Evolutionary conservation across 805 yeast genomes (phyloP), one percentile per base, ranked within the genome.

Genomic region (Ogataea ganodermae): DNA sequence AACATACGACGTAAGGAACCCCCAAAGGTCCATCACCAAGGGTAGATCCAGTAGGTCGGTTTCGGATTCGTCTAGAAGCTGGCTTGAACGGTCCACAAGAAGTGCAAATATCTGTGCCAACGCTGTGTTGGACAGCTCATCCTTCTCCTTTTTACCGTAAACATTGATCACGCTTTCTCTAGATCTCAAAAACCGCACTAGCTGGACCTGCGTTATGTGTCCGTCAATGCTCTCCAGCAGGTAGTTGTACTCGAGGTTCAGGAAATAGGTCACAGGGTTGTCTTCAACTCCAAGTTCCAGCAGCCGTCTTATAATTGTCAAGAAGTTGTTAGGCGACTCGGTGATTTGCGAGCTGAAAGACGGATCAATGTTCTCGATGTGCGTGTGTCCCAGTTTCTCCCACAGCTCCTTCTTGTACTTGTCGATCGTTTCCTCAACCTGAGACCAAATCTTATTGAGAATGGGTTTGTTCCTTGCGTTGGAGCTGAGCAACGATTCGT

Each of bases 191-290:
- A 77, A 67, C 50, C 74, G 71, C 13, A 61, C 65, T 28, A 69
- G 60, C 49, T 73, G 69, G 42, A 73, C 74, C 16, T 65, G 65
- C 22, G 76, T 75, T 3, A 69, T 33, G 12, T 64, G 69, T 17
- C 74, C 72, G 18, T 67, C 66, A 24, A 80, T 64, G 42, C 68
- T 65, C 2, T 58, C 52, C 6, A 66, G 61, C 49, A 80, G 70
- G 16, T 61, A 61, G 20, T 69, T 67, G 38, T 74, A 72, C 56
- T 77, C 84, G 16, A 76, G 65, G 35, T 74, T 68, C 23, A 86
- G 73, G 81, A 89, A 86, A 44, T 76, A 80, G 18, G 73, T 61
- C 5, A 85, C 78, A 4, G 92, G 92, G 59, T 81, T 84, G 35
- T 61, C 62, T 46, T 79, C 83, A 2, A 78, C 74, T n/a, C 83